Base-by-base conservation (phyloP, 345 rosid genomes). In the Euphorbia tirucalli region DNA sequence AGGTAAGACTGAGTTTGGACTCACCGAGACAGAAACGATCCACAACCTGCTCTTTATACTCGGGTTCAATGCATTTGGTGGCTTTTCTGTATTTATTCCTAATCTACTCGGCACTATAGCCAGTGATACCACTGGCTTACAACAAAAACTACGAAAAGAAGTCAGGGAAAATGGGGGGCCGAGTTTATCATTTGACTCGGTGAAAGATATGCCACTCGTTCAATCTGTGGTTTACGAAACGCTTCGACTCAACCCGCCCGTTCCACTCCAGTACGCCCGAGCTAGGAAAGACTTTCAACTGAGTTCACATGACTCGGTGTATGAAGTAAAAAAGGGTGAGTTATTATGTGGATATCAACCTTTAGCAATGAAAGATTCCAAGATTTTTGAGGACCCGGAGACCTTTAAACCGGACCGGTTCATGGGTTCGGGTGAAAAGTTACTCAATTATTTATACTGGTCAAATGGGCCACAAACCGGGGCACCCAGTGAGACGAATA, bases 391-490 rank as follows among this genome's bases (percentile, higher is more conserved):
- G 0, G 90, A 89, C 2, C 90, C 97, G 28, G 94, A 87, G 65
- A 78, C 32, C 11, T 93, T 93, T 64, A 82, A 84, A 56, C 84
- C 96, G 27, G 93, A 91, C 6, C 80, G 98, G 77, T 93, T 77
- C 77, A 37, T 72, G 63, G 91, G 90, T 15, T 27, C 82, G 28
- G 93, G 94, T 22, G 24, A 50, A 0, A 77, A 80, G 56, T 69
- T 91, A 39, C 84, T 89, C 74, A 66, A 41, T 71, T 85, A 86
- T 84, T 79, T 91, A 60, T 91, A 67, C 65, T 89, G 97, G 98
- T 91, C 97, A 1, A 93, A 91, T 21, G 97, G 98, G 11, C 96
- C 94, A 0, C 96, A 93, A 80, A 87, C 89, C n/a, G 89, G 86
- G 58, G 65, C 89, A 1, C 91, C 97, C 0, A 84, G 49, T 31